phyloP scores from a whole-genome alignment of 2,329 filamentous ascomycete genomes.

The Pseudohalonectria lignicola region DNA sequence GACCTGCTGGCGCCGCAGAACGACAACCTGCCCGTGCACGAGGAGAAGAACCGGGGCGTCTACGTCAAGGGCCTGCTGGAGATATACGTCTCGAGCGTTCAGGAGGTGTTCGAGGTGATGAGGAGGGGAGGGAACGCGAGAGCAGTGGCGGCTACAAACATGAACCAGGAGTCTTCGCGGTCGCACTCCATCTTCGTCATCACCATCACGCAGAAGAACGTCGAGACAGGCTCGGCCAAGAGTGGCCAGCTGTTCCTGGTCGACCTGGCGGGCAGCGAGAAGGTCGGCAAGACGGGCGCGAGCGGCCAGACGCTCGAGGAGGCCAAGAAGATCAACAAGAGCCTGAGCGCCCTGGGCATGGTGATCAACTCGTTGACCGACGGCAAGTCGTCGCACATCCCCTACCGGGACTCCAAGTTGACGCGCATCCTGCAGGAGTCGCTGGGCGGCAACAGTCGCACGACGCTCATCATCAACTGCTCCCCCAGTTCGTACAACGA shows the following conservation, averaged over 20 bases:
- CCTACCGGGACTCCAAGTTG: conserved; percentile 95
- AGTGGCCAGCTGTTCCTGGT: conserved; percentile 95
- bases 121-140: conserved; percentile 79
- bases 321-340: conserved; percentile 99
- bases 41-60: conserved; percentile 91
- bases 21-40: conserved; percentile 94
- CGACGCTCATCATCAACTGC: conserved; percentile 97
- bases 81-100: conserved; percentile 90
- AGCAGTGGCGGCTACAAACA: conserved; percentile 93
- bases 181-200: conserved; percentile 98
- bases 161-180: conserved; percentile 97
- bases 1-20: conserved; percentile 88
- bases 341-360: conserved; percentile 94
- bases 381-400: conserved; percentile 91
- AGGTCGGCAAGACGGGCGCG: conserved; percentile 96
- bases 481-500: conserved; percentile 99
- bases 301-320: conserved; percentile 96
- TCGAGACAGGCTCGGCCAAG: conserved; percentile 91
- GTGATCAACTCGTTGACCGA: conserved; percentile 97
- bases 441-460: conserved; percentile 92
- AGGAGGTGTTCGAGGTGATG: conserved; percentile 96
- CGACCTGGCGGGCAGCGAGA: conserved; percentile 95
- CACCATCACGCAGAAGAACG: conserved; percentile 94
- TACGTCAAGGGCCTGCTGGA: conserved; percentile 94
- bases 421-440: conserved; percentile 96